Conservation (phyloP, 805 yeast species). For the Vanderwaltozyma tropicalis region DNA sequence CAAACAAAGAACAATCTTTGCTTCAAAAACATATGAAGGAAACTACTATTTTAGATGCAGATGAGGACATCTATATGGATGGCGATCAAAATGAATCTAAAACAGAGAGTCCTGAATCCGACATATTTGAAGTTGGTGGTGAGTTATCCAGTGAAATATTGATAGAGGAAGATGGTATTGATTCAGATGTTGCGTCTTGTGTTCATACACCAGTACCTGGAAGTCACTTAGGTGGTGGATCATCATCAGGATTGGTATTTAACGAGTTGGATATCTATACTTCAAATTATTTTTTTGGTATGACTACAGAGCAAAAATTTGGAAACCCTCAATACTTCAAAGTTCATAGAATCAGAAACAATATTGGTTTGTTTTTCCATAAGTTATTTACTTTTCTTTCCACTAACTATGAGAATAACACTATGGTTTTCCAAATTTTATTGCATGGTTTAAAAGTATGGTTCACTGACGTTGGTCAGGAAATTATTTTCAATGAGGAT, state of each 20-base stretch:
- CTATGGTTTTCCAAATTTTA: slow-evolving; percentile 49
- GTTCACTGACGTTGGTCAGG: slow-evolving; percentile 73
- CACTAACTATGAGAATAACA: slow-evolving; percentile 48
- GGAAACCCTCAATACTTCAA: slow-evolving; percentile 34
- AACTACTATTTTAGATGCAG: slow-evolving; percentile 27
- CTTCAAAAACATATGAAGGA: slow-evolving; percentile 29
- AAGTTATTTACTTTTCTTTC: slow-evolving; percentile 39
- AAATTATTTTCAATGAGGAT: slow-evolving; percentile 47
- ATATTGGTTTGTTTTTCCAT: slow-evolving; percentile 57
- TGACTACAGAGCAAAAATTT: slow-evolving; percentile 35
- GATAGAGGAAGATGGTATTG: slow-evolving; percentile 34
- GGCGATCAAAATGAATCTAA: too few species aligned
- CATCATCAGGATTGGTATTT: slow-evolving; percentile 42
- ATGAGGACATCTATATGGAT: slow-evolving; percentile 32
- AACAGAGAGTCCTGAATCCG: too few species aligned
- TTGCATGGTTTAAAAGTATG: slow-evolving; percentile 61
- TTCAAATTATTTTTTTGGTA: slow-evolving; percentile 55
- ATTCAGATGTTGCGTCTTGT: slow-evolving; percentile 32
- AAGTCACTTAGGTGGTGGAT: slow-evolving; percentile 14
- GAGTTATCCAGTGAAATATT: too few species aligned
- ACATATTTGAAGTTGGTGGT: too few species aligned
- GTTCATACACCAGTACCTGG: slow-evolving; percentile 30
- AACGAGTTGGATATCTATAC: slow-evolving; percentile 55
- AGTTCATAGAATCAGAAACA: slow-evolving; percentile 51
- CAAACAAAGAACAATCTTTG: background rate